Base-by-base conservation (phyloP, 179 eudicot genomes). In the Pouteria campechiana region DNA sequence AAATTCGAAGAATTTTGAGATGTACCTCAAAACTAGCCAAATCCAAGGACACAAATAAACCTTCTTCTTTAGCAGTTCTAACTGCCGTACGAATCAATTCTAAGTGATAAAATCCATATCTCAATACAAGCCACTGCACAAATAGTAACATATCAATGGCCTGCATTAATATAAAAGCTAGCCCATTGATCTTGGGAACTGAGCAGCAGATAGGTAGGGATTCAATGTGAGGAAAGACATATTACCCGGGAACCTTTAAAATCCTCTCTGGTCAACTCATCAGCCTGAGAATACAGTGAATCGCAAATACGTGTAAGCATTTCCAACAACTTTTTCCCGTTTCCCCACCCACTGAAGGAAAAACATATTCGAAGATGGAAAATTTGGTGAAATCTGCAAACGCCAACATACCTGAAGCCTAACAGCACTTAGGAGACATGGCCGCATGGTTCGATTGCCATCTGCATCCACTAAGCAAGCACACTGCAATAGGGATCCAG, bases 21-120 rank as follows among this genome's bases (percentile, higher is more conserved):
- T 31, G 17, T 65, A 92, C 99, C 99, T 92, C 99, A 63, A 92
- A 92, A 55, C 99, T 92, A 56, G 99, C 99, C 44, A 92, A 75
- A 61, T 92, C 99, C 37, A 92, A 70, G 51, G 99, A 82, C 21
- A 87, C 69, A 36, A 50, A 64, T 50, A 92, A 58, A 10, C 88
- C 81, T 59, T 87, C 94, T 52, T 75, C 73, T 67, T 87, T 92
- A 32, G 96, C 94, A 33, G 78, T 69, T 17, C 14, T 46, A 37
- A 79, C 55, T 19, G 99, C 99, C 12, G 77, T 75, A 28, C 53
- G 66, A 61, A 83, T 87, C 35, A 82, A 52, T 40, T 87, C 92
- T 54, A 92, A 47, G 41, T 82, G 86, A 10, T 71, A 56, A 23
- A 78, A 68, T 16, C 80, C 84, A 60, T 79, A 92, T 60, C 99